These are phyloP conservation scores for Myriosclerotinia duriaeana DNA, from an alignment of 2,329 filamentous ascomycete genomes.

Conservation along the genomic window DNA sequence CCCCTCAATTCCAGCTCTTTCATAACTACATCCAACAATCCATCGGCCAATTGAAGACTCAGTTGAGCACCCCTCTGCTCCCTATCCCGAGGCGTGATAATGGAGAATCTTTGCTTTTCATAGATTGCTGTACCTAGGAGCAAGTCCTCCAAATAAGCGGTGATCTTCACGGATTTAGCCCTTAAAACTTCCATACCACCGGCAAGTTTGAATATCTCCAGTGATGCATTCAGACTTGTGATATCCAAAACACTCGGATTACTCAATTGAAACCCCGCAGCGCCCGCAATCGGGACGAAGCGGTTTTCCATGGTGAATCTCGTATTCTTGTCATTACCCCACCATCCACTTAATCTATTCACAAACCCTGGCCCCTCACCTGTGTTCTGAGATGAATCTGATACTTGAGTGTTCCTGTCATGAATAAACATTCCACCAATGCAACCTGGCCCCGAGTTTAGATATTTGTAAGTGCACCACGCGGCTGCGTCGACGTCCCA, in stretches of 20 bases:
- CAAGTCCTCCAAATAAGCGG: constrained; percentile 65
- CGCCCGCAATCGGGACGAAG: constrained; percentile 70
- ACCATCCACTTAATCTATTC: constrained; percentile 74
- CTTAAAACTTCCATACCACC: constrained; percentile 61
- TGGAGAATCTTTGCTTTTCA: constrained; percentile 46
- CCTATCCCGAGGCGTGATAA: constrained; percentile 66
- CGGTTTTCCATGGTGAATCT: constrained; percentile 75
- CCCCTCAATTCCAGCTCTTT: constrained; percentile 58
- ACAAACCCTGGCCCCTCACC: constrained; percentile 42
- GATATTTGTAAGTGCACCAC: constrained; percentile 84
- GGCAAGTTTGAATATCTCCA: constrained; percentile 69
- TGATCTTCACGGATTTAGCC: constrained; percentile 63
- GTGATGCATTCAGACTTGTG: constrained; percentile 64
- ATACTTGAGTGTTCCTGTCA: constrained; percentile 45
- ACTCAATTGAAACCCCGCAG: constrained; percentile 73
- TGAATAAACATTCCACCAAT: constrained; percentile 76
- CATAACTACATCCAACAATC: constrained; percentile 63
- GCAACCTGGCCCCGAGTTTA: constrained; percentile 73
- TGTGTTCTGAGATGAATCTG: constrained; percentile 18
- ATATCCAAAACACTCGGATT: constrained; percentile 76
- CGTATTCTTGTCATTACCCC: constrained; percentile 68
- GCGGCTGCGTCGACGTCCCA: constrained; percentile 77
- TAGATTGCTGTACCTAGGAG: constrained; percentile 47
- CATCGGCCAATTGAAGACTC: constrained; percentile 60
- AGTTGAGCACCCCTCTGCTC: constrained; percentile 69